Base-by-base conservation (phyloP, 805 yeast species). In the Starmera dryadoides region DNA sequence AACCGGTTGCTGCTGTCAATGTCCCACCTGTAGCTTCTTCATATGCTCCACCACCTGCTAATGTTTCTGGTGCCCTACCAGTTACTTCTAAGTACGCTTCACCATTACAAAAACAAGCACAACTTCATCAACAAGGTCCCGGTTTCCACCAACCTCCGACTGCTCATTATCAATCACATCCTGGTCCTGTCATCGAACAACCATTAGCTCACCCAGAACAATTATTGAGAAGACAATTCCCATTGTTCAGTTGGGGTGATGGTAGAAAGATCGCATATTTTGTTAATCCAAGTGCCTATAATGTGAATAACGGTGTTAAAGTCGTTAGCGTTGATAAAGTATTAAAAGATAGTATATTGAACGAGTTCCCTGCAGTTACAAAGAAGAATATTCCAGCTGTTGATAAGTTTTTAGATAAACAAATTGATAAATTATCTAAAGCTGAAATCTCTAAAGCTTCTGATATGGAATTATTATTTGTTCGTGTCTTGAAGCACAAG, bases 381-480 rank as follows among this genome's bases (percentile, higher is more conserved):
- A 50, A 55, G 32, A 55, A 49, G 34, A 58, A 56, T 9, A 54
- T 49, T 17, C 40, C 66, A 6, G 43, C 51, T 5, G 40, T 64
- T 8, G 40, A 42, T 6, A 50, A 47, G 30, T 55, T 52, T 32
- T 44, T 54, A 30, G 59, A 60, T n/a, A 35, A 50, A 3, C 42
- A 39, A 33, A 30, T 46, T 29, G 42, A 39, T 6, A 29, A 29
- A 4, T 30, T 53, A 9, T 33, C 46, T 1, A 20, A 20, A 6
- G 23, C 34, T 5, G 34, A 39, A 8, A 25, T 34, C 11, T 28
- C 78, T 2, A 81, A 75, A 54, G 68, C 68, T 55, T 83, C 79
- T 51, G 93, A 81, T 32, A 55, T 86, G 8, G 84, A 77, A 43
- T 74, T 79, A 41, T 83, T 95, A 82, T 47, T 81, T n/a, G 65